Conservation (phyloP, 2,329 filamentous ascomycete species). For the Botrytis tulipae region DNA sequence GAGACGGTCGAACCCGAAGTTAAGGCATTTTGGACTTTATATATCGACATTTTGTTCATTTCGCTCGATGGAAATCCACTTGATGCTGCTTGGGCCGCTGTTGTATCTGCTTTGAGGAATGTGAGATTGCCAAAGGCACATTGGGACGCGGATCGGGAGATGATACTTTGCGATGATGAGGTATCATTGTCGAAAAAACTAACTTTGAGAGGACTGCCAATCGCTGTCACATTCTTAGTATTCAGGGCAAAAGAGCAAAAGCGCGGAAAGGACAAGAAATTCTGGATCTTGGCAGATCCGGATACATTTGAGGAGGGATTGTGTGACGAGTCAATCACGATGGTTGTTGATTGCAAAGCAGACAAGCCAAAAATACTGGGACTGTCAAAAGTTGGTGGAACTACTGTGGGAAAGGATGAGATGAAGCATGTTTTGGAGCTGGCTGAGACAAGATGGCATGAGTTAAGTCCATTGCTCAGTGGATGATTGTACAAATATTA, state of each 20-base stretch:
- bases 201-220: slow-evolving; percentile 62
- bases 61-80: slow-evolving; percentile 90
- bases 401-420: slow-evolving; percentile 61
- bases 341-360: slow-evolving; percentile 67
- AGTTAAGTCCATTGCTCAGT: slow-evolving; percentile 39
- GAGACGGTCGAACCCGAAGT: slow-evolving; percentile 48
- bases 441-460: slow-evolving; percentile 63
- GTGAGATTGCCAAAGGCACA: slow-evolving; percentile 74
- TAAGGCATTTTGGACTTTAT: slow-evolving; percentile 91
- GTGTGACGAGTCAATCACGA: slow-evolving; percentile 77
- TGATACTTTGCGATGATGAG: slow-evolving; percentile 70
- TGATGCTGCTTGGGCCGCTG: slow-evolving; percentile 83
- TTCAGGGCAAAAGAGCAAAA: slow-evolving; percentile 58
- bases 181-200: slow-evolving; percentile 55
- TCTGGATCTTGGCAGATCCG: slow-evolving; percentile 83
- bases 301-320: slow-evolving; percentile 86
- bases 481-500: slow-evolving; percentile 25
- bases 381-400: slow-evolving; percentile 83
- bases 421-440: slow-evolving; percentile 58
- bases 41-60: slow-evolving; percentile 93
- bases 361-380: slow-evolving; percentile 57
- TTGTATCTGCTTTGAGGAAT: slow-evolving; percentile 76
- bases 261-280: slow-evolving; percentile 52
- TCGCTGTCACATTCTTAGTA: slow-evolving; percentile 75
- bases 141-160: slow-evolving; percentile 81